Base-by-base conservation (phyloP, 1,139 yeast species). In the Yamadazyma oceani region DNA sequence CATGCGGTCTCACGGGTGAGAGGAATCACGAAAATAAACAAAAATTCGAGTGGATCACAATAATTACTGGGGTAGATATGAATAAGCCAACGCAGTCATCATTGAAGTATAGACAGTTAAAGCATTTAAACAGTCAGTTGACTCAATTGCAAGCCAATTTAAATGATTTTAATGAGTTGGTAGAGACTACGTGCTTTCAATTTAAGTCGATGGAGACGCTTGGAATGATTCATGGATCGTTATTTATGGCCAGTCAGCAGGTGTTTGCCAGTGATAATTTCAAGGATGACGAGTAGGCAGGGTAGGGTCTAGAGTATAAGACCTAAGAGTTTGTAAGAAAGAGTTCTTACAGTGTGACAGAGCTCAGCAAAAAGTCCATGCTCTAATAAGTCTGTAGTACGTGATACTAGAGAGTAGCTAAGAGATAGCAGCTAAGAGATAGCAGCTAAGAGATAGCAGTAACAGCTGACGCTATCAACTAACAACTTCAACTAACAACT, bases 201-300 rank as follows among this genome's bases (percentile, higher is more conserved):
- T 81, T 78, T 36, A 73, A 75, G 42, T 64, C 71, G 22, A 75
- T 82, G 23, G 74, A 79, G 49, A 66, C 68, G 43, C 59, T 82
- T 32, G 87, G 86, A 3, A 69, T 78, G 35, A 64, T 78, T 45
- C 87, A 82, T 45, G 85, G 84, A 2, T 67, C 80, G 16, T 59
- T 81, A 46, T 76, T 80, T 49, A 78, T 79, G 83, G 82, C 84
- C 4, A 72, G 80, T 49, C 81, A 78, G 49, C 68, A 71, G 30
- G 81, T 78, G n/a, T 78, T 78, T 54, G 85, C 77, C 42, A 71
- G 70, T 41, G 82, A 76, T 34, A 57, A 54, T 29, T 58, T 58
- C 37, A 37, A 34, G 19, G 42, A 41, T 13, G 32, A 34, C 10
- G 27, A 24, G 15, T 31, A 35, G 17, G 36, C 31, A 14, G 35